Evolutionary conservation across 148 eudicot species (phyloP).

Genomic region (Drosera capensis): DNA sequence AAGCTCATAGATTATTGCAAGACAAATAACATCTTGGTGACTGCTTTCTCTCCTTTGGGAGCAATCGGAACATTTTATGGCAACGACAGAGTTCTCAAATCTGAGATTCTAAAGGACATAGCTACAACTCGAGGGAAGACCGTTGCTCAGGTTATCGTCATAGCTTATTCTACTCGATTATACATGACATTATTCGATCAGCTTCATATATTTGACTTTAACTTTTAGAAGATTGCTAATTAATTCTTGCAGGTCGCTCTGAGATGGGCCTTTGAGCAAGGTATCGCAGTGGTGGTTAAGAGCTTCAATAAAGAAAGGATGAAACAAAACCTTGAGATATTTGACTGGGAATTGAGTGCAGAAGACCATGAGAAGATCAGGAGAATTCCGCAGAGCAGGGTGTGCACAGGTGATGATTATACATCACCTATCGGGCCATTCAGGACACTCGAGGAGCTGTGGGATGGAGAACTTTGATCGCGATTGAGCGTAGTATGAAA

Average conservation of each 20-base stretch:
- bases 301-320: slow-evolving; percentile 47
- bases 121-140: slow-evolving; percentile 37
- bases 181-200: background rate
- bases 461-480: slow-evolving; percentile 32
- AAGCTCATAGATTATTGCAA: slow-evolving; percentile 44
- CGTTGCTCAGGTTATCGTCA: slow-evolving; percentile 33
- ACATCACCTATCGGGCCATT: slow-evolving; percentile 29
- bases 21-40: slow-evolving; percentile 24
- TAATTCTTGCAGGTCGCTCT: slow-evolving; percentile 20
- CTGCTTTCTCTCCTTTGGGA: slow-evolving; percentile 39
- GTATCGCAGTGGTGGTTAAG: slow-evolving; percentile 30
- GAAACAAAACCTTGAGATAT: slow-evolving; percentile 34
- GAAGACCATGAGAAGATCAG: slow-evolving; percentile 22
- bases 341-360: slow-evolving; percentile 20
- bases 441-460: slow-evolving; percentile 24
- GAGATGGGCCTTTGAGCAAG: slow-evolving; percentile 46
- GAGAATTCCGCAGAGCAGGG: slow-evolving; percentile 27
- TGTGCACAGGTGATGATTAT: slow-evolving; percentile 21
- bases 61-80: slow-evolving; percentile 27
- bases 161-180: background rate
- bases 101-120: slow-evolving; percentile 28
- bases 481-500: background rate
- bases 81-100: slow-evolving; percentile 31
- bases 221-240: background rate
- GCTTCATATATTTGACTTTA: background rate